Base-by-base conservation (phyloP, 1,284 basidiomycete genomes). In the Puccinia novopanici region DNA sequence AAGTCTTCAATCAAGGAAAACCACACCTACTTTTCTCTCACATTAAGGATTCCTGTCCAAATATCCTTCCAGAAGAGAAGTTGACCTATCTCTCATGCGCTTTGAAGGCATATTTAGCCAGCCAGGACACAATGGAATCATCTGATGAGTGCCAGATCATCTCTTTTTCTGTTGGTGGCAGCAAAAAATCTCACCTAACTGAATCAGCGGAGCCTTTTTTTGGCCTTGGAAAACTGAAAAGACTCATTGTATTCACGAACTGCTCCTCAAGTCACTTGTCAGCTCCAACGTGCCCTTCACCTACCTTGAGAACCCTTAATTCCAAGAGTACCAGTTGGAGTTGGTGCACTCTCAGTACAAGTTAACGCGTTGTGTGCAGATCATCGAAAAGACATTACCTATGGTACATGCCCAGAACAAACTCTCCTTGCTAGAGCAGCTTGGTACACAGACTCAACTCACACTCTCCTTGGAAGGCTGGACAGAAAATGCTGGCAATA, bases 291-390 rank as follows among this genome's bases (percentile, higher is more conserved):
- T 34, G 34, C 34, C 34, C 34, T 34, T 34, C 34, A 34, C 34
- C 34, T 34, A 34, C 34, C 34, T 75, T 0, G 40, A 75, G 15
- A 75, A 75, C 30, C 57, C 57, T 24, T 75, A 75, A 15, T 75
- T 75, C 27, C 73, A 75, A 63, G 27, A 61, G 37, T 75, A 75
- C 22, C 73, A 75, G 24, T 30, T 12, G 1, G 42, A 63, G n/a
- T 42, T 75, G 6, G 55, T 24, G 10, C 40, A 42, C 9, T 63
- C 17, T 2, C 15, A n/a, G 8, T 75, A 75, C 19, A 9, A 75
- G 30, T 13, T 75, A 24, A 57, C 40, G 2, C 57, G 13, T 6
- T 8, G 42, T 17, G 24, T 40, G 1, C 57, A 59, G 17, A 79
- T 61, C 0, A 70, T 45, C 4, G 37, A 70, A 1, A 54, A 57